These are phyloP conservation scores for Dichotomopilus funicola DNA, from an alignment of 2,329 filamentous ascomycete genomes.

Conservation along the genomic window DNA sequence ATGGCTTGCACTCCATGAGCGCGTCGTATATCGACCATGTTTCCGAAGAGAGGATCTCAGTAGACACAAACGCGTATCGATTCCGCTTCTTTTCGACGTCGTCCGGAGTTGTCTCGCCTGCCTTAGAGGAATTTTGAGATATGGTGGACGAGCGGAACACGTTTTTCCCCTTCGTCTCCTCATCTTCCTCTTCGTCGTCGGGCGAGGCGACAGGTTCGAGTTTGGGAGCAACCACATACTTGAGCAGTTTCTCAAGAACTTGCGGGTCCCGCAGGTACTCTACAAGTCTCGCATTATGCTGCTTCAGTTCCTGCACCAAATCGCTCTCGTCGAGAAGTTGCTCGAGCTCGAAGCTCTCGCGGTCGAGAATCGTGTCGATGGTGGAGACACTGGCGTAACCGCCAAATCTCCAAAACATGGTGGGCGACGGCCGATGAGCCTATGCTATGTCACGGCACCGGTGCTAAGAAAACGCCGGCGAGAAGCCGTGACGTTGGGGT, in stretches of 20 bases:
- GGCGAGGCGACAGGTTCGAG: conserved; percentile 50
- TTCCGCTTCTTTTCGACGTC: conserved; percentile 86
- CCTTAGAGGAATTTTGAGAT: conserved; percentile 46
- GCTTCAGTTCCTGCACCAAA: conserved; percentile 93
- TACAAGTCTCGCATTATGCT: conserved; percentile 95
- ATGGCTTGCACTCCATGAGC: conserved; percentile 73
- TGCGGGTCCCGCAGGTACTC: conserved; percentile 88
- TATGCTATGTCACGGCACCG: conserved; percentile 27
- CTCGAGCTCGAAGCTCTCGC: conserved; percentile 90
- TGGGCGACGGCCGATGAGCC: conserved; percentile 36
- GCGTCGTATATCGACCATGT: conserved; percentile 96
- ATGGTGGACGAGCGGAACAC: conserved; percentile 43
- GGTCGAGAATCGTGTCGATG: conserved; percentile 94
- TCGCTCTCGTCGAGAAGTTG: conserved; percentile 95
- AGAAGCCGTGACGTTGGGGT: background rate
- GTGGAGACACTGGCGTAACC: conserved; percentile 96
- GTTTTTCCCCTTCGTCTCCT: conserved; percentile 43
- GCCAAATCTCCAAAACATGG: conserved; percentile 99
- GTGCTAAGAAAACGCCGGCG: conserved; percentile 1
- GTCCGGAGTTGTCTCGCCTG: conserved; percentile 49
- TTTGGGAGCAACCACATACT: conserved; percentile 83
- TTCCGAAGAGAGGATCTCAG: conserved; percentile 89
- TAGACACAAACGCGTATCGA: conserved; percentile 88
- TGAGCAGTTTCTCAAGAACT: conserved; percentile 75
- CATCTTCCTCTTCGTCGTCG: conserved; percentile 44